Evolutionary conservation across 352 stramenopile genomes (phyloP).

Genomic region (Phytophthora europaea): DNA sequence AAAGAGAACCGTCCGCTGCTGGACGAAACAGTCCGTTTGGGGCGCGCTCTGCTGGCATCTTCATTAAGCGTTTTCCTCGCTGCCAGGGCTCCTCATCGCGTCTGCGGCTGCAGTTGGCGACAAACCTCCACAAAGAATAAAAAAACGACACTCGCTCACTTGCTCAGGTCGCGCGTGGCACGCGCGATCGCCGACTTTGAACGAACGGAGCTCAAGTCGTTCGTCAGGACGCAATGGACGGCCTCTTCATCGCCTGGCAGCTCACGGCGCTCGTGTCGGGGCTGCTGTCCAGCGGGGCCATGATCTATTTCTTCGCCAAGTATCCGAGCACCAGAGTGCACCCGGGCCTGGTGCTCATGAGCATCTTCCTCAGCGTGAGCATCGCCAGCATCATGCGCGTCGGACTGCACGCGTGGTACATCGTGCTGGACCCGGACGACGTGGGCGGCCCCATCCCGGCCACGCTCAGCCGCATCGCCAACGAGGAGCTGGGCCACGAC

Average conservation of each 20-base stretch:
- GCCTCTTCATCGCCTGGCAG: slow-evolving; percentile 82
- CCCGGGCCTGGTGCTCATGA: slow-evolving; percentile 79
- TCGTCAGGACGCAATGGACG: slow-evolving; percentile 45
- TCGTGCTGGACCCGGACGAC: slow-evolving; percentile 26
- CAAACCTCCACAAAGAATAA: neutral
- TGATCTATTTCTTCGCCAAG: slow-evolving; percentile 82
- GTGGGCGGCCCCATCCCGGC: slow-evolving; percentile 36
- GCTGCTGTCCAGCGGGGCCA: slow-evolving; percentile 57
- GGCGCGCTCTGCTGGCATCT: slow-evolving; percentile 16
- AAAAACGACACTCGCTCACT: slow-evolving; percentile 20
- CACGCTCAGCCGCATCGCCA: slow-evolving; percentile 74
- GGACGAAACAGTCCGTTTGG: slow-evolving; percentile 41
- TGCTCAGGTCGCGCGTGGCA: neutral
- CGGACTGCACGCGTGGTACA: slow-evolving; percentile 64
- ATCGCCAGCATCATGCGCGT: slow-evolving; percentile 78
- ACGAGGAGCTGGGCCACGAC: slow-evolving; percentile 53
- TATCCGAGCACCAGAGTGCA: slow-evolving; percentile 70
- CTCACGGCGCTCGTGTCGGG: slow-evolving; percentile 70
- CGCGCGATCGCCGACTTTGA: slow-evolving; percentile 14
- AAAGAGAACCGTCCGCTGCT: slow-evolving; percentile 30
- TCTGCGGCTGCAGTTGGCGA: neutral
- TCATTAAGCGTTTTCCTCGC: slow-evolving; percentile 45
- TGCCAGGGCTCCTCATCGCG: slow-evolving; percentile 29
- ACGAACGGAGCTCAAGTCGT: slow-evolving; percentile 16
- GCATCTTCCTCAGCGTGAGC: slow-evolving; percentile 77